Conservation (phyloP, 2,329 filamentous ascomycete genomes). For the Celoporthe dispersa region DNA sequence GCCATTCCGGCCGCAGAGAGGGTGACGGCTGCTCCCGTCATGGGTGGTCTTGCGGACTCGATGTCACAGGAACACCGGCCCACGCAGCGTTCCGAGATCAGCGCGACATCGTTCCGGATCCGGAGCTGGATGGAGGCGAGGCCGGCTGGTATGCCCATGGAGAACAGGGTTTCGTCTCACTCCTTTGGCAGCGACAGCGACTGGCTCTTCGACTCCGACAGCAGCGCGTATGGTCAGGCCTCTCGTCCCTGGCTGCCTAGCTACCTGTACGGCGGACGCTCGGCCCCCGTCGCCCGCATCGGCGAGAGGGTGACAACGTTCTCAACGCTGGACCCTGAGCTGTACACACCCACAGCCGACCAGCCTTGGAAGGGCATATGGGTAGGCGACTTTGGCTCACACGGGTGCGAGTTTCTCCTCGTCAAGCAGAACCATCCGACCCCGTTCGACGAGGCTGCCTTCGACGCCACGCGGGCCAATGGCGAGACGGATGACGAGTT, state of each 20-base stretch:
- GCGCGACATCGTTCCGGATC: slow-evolving; percentile 73
- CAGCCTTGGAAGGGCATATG: slow-evolving; percentile 91
- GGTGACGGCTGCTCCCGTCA: slow-evolving; percentile 41
- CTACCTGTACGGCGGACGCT: slow-evolving; percentile 29
- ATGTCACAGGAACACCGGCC: slow-evolving; percentile 46
- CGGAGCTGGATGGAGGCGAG: slow-evolving; percentile 76
- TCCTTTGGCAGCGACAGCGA: slow-evolving; percentile 13
- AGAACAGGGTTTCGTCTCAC: background rate
- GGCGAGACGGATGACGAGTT: slow-evolving; percentile 53
- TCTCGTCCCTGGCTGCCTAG: slow-evolving; percentile 27
- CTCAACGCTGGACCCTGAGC: slow-evolving; percentile 69
- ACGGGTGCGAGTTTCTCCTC: slow-evolving; percentile 87
- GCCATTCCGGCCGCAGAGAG: slow-evolving; percentile 68
- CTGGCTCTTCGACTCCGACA: slow-evolving; percentile 10
- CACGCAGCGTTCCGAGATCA: slow-evolving; percentile 60
- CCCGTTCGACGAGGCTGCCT: slow-evolving; percentile 44
- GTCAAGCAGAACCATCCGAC: slow-evolving; percentile 72
- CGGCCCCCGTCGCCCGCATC: slow-evolving; percentile 50
- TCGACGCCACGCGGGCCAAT: slow-evolving; percentile 40
- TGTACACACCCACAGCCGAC: slow-evolving; percentile 79
- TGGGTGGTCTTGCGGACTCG: slow-evolving; percentile 33
- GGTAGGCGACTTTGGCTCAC: slow-evolving; percentile 86
- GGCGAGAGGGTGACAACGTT: slow-evolving; percentile 65
- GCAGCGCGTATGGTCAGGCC: slow-evolving; percentile 31
- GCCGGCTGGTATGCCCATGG: slow-evolving; percentile 31